Percentiles rank a stretch among this genome's conserved stretches.
Evolutionary conservation across 108 stramenopile species (phyloP).

Genomic region (Skeletonema potamos): DNA sequence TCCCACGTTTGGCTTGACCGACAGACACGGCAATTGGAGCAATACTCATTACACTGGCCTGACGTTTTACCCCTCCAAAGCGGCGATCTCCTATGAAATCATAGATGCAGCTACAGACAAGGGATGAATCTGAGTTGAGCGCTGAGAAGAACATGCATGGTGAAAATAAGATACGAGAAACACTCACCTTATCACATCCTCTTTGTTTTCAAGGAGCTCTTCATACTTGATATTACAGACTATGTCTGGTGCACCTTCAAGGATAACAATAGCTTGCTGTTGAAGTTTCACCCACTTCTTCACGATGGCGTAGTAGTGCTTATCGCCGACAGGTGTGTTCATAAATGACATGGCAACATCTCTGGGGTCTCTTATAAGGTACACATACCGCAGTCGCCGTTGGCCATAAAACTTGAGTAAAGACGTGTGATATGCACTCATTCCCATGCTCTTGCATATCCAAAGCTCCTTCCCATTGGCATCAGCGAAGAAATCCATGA

Average conservation of each 20-base stretch:
- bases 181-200: not conserved
- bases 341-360: conserved; percentile 44
- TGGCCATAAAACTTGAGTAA: conserved; percentile 39
- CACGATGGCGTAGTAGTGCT: conserved; percentile 31
- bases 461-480: conserved; percentile 39
- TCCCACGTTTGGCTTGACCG: conserved; percentile 13
- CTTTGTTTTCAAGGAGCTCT: conserved; percentile 22
- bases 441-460: conserved; percentile 50
- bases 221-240: conserved; percentile 28
- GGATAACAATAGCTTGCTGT: conserved; percentile 12
- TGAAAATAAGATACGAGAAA: no score
- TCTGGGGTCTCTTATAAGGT: conserved; percentile 45
- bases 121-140: no score
- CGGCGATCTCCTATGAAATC: conserved; percentile 41
- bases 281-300: conserved; percentile 48
- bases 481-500: conserved; percentile 24
- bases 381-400: conserved; percentile 38
- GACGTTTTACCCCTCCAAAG: conserved; percentile 15
- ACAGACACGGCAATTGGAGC: conserved; percentile 6
- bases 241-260: conserved; percentile 21
- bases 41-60: conserved; percentile 27
- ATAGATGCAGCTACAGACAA: not conserved
- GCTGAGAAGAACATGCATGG: no score
- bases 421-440: conserved; percentile 26
- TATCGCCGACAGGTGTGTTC: conserved; percentile 49